Percentiles rank a stretch among this genome's conserved stretches.
These are phyloP conservation scores for Nyctanthes arbortristis DNA, from an alignment of 257 asterid genomes.

Conservation along the genomic window DNA sequence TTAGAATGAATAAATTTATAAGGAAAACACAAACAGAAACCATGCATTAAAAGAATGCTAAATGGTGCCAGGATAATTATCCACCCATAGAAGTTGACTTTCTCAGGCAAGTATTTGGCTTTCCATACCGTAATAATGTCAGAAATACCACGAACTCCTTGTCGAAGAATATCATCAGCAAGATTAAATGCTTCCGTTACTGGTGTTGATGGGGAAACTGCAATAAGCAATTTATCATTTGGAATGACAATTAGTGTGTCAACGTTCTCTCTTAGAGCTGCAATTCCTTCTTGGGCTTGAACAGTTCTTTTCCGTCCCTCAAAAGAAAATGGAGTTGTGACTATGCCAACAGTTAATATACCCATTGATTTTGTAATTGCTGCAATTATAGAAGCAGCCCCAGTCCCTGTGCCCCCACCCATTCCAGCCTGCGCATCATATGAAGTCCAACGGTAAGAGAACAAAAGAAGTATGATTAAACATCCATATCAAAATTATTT, in stretches of 20 bases:
- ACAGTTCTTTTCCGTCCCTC: conserved; percentile 96
- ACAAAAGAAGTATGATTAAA: conserved; percentile 2
- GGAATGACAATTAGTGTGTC: conserved; percentile 96
- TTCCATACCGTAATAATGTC: conserved; percentile 84
- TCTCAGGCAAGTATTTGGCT: conserved; percentile 10
- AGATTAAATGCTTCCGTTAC: conserved; percentile 96
- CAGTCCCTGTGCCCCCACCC: conserved; percentile 99
- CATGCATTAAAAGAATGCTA: not conserved
- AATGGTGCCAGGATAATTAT: too few species aligned
- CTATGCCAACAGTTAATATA: conserved; percentile 90
- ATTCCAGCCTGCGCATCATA: conserved; percentile 76
- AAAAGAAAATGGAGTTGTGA: conserved; percentile 91
- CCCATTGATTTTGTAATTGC: conserved; percentile 92
- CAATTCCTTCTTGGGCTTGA: conserved; percentile 99
- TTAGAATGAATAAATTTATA: not conserved
- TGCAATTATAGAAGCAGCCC: conserved; percentile 95
- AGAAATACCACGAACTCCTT: conserved; percentile 97
- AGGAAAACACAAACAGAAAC: not conserved
- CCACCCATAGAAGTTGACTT: conserved; percentile 1
- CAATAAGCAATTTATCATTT: conserved; percentile 80
- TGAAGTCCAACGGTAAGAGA: conserved; percentile 7
- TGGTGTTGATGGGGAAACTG: conserved; percentile 93
- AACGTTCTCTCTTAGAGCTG: conserved; percentile 86
- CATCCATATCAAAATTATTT: not conserved
- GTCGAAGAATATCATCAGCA: conserved; percentile 97